A percentile compares a stretch with the other conserved stretches of the same genome.
Evolutionary conservation across 2,329 filamentous ascomycete species (phyloP).

Genomic region (Bipolaris bicolor): DNA sequence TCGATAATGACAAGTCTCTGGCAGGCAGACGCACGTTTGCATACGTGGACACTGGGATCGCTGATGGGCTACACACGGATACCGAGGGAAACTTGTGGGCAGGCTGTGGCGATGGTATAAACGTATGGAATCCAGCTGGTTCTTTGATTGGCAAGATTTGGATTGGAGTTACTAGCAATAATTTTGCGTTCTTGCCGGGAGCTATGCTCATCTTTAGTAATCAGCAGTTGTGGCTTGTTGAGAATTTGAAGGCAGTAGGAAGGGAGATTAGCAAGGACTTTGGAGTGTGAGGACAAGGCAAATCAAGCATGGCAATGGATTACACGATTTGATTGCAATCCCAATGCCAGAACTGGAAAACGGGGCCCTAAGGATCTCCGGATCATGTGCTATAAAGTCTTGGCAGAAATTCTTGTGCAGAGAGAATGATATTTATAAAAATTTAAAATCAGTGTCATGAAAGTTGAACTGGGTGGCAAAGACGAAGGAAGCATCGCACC

Average conservation of each 20-base stretch:
- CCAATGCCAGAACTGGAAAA: not conserved
- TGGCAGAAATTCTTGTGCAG: not conserved
- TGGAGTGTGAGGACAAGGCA: too few relatives aligned
- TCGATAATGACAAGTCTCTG: conserved; percentile 45
- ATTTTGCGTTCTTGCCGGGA: too few relatives aligned
- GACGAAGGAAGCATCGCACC: not conserved
- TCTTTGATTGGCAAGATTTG: conserved; percentile 64
- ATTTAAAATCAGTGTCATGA: not conserved
- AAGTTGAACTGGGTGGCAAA: not conserved
- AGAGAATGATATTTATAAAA: not conserved
- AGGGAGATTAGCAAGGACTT: too few relatives aligned
- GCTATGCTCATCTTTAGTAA: too few relatives aligned
- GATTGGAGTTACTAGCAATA: conserved; percentile 41
- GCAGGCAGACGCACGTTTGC: conserved; percentile 46
- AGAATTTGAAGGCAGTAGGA: too few relatives aligned
- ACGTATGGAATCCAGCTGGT: conserved; percentile 60
- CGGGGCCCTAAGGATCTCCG: not conserved
- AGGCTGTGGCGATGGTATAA: conserved; percentile 61
- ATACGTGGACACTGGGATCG: too few relatives aligned
- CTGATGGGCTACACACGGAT: conserved; percentile 60
- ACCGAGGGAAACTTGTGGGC: conserved; percentile 61
- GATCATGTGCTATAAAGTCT: not conserved
- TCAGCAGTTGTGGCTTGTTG: too few relatives aligned
- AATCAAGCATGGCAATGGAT: too few relatives aligned
- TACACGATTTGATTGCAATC: too few relatives aligned